These are phyloP conservation scores for Argentina anserina DNA, from an alignment of 306 rosid genomes.

Conservation along the genomic window DNA sequence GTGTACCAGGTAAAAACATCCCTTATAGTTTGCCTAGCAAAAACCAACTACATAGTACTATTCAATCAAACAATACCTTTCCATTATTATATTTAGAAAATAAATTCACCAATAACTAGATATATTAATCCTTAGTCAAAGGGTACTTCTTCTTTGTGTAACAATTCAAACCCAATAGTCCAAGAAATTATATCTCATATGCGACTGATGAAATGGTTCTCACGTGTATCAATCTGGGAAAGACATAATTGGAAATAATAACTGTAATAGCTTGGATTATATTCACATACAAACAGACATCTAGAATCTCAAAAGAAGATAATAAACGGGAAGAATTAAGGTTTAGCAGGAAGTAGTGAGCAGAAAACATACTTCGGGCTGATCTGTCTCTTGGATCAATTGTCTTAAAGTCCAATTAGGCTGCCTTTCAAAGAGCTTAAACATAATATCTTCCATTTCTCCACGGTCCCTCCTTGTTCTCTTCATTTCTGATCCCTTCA, in stretches of 20 bases:
- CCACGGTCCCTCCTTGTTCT: slow-evolving; percentile 83
- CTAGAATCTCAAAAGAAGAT: background rate
- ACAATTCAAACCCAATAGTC: background rate
- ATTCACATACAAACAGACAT: background rate
- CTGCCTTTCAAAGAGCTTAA: slow-evolving; percentile 77
- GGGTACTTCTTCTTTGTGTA: background rate
- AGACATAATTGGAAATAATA: background rate
- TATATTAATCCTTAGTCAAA: background rate
- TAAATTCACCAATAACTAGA: background rate
- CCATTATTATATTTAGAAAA: background rate
- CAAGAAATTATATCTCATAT: background rate
- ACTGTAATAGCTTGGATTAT: background rate
- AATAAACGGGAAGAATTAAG: background rate
- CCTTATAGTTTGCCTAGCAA: background rate
- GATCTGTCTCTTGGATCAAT: slow-evolving; percentile 81
- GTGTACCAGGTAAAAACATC: background rate
- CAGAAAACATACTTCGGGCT: slow-evolving; percentile 75
- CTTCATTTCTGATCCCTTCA: slow-evolving; percentile 53
- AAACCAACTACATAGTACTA: background rate
- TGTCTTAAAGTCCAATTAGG: slow-evolving; percentile 74
- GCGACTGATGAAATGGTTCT: background rate
- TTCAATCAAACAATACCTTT: background rate
- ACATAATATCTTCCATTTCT: slow-evolving; percentile 81
- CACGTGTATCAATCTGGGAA: background rate
- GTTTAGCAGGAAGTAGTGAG: background rate